Evolutionary conservation across 371 early-diverging fungal species (phyloP), one percentile per base, ranked within the genome.

Genomic region (Mucor saturninus): DNA sequence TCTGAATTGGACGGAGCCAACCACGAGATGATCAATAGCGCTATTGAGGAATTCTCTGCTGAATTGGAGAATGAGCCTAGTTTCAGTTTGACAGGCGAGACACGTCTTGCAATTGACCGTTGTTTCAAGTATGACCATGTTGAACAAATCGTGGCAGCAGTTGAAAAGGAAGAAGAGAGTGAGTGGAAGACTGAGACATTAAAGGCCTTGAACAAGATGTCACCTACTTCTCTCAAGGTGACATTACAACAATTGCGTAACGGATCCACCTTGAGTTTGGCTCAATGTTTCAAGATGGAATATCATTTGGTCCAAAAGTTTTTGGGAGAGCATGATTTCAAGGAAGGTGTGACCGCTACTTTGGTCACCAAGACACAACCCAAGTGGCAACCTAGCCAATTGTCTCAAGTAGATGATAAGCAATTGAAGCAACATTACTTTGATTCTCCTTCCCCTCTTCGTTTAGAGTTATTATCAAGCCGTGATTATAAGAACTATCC

Each of bases 1-100:
- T 73, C 89, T 56, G 96, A 94, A 67, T 72, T 97, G 31, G 93
- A 92, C 45, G 80, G 89, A 9, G 76, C 84, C 14, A 92, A 91
- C 45, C 76, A 89, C 39, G 91, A 90, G 11, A 90, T 91, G n/a
- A 87, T 98, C 62, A 95, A 97, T 72, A 70, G 71, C 62, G 93
- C 92, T 21, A 89, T 97, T 61, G 98, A 98, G 68, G 97, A 98
- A 73, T 98, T 94, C 85, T 92, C 89, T 14, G 91, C 83, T 26
- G 77, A 77, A 42, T 54, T 77, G 29, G 54, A 52, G 0, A 57
- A 58, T 14, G 71, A 75, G 15, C 59, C 74, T 11, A 35, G 32
- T 1, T 79, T 76, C 59, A 68, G 73, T 5, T 79, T 96, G 29
- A 84, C 86, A 30, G 93, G 90, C 3, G 74, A 87, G 7, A 67